Evolutionary conservation across 2,329 filamentous ascomycete genomes (phyloP), one percentile per base, ranked within the genome.

Genomic region (Metarhizium guizhouense): DNA sequence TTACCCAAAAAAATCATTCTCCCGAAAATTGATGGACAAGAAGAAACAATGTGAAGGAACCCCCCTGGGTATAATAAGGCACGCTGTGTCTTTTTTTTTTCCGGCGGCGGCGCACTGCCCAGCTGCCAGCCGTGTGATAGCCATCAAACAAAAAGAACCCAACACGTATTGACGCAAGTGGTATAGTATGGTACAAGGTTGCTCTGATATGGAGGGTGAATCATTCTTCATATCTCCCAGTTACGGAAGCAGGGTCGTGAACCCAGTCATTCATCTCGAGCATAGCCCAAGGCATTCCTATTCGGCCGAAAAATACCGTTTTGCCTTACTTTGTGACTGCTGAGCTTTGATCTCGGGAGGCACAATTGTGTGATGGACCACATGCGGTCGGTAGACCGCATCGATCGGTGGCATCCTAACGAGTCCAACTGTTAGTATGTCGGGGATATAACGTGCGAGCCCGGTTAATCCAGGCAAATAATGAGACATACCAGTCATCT

Each of bases 341-440:
- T 86, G 82, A 2, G 86, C 85, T 65, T 88, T 88, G 63, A 87
- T 78, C 62, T 89, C 86, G 4, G 82, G 79, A 10, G 85, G 84
- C 51, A 87, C 76, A 50, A 81, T 80, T 16, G 88, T 93, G 68
- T 96, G 92, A 71, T 97, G 93, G 3, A 96, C 92, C 16, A 96
- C 90, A 68, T 96, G 92, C 6, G 92, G 93, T 51, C 90, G 79
- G 68, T 95, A 96, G 16, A 96, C 86, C 5, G 90, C 90, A 70
- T 95, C 90, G 3, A 95, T 89, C 1, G 90, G 90, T 2, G 88
- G 88, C 82, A 92, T 90, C 85, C 82, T 82, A 48, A 49, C 30
- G 11, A 13, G 20, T 48, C 14, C 25, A 30, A 30, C 45, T 7
- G 43, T 48, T 30, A 48, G 25, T 18, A 42, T 52, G 8, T 42